Evolutionary conservation across 2,329 filamentous ascomycete species (phyloP).

Genomic region (Westerdykella sp.): DNA sequence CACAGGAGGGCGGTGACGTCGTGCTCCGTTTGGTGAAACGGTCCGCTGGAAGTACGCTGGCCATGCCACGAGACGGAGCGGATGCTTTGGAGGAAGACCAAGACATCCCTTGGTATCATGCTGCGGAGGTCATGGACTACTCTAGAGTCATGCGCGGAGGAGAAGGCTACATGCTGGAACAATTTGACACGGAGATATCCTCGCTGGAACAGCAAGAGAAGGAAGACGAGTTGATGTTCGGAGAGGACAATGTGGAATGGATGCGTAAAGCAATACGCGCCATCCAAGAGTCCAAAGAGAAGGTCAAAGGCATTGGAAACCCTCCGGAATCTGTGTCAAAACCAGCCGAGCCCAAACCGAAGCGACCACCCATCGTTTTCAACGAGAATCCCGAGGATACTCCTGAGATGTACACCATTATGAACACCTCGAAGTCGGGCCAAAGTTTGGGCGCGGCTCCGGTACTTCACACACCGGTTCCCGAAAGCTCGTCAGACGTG

Average conservation of each 20-base stretch:
- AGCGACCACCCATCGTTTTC: slow-evolving; percentile 46
- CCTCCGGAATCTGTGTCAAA: slow-evolving; percentile 51
- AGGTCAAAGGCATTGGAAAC: slow-evolving; percentile 60
- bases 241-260: slow-evolving; percentile 81
- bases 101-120: slow-evolving; percentile 90
- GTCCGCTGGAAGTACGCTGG: slow-evolving; percentile 73
- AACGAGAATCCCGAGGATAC: slow-evolving; percentile 42
- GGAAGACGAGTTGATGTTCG: slow-evolving; percentile 88
- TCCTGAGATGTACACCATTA: slow-evolving; percentile 48
- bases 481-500: slow-evolving; percentile 5
- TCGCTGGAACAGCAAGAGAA: slow-evolving; percentile 70
- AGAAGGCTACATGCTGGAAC: slow-evolving; percentile 74
- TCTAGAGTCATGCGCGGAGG: slow-evolving; percentile 93
- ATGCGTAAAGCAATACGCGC: slow-evolving; percentile 73
- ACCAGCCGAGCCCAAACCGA: slow-evolving; percentile 44
- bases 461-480: slow-evolving; percentile 4
- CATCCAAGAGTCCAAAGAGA: slow-evolving; percentile 71
- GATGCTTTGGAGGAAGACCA: slow-evolving; percentile 63
- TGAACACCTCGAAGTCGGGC: slow-evolving; percentile 44
- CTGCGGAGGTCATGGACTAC: slow-evolving; percentile 89
- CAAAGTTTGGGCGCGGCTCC: slow-evolving; percentile 32
- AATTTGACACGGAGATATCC: slow-evolving; percentile 73
- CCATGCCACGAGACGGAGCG: slow-evolving; percentile 75
- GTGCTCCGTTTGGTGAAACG: slow-evolving; percentile 81
- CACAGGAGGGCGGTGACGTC: slow-evolving; percentile 80